Evolutionary conservation across 495 filamentous ascomycete species (phyloP).

Genomic region (Talaromyces wortmannii): DNA sequence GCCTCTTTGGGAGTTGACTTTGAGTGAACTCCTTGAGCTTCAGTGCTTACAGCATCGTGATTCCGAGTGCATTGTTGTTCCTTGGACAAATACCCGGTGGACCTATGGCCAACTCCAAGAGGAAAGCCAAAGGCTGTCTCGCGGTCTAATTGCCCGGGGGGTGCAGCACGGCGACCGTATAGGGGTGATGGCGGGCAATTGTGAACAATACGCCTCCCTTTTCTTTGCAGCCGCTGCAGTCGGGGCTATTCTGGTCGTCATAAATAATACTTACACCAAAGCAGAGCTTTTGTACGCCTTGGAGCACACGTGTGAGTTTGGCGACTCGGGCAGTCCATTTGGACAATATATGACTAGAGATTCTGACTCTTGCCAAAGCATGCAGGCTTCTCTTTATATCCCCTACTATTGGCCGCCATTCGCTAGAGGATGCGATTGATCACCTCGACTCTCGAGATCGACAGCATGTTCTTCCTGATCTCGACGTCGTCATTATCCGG

Average conservation of each 20-base stretch:
- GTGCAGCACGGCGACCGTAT: slow-evolving; percentile 58
- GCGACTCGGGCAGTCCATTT: not conserved
- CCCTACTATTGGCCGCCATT: slow-evolving; percentile 50
- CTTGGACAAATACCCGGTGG: slow-evolving; percentile 61
- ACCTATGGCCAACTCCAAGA: slow-evolving; percentile 58
- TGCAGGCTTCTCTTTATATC: slow-evolving; percentile 61
- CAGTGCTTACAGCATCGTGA: slow-evolving; percentile 55
- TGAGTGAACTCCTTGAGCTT: slow-evolving; percentile 54
- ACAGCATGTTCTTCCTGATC: slow-evolving; percentile 7
- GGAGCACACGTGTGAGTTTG: slow-evolving; percentile 49
- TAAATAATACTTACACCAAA: slow-evolving; percentile 67
- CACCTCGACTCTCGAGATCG: slow-evolving; percentile 7
- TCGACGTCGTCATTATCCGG: slow-evolving; percentile 48
- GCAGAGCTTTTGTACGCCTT: slow-evolving; percentile 56
- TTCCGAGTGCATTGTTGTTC: slow-evolving; percentile 55
- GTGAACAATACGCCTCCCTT: slow-evolving; percentile 60
- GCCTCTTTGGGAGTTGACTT: slow-evolving; percentile 51
- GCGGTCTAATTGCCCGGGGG: slow-evolving; percentile 50
- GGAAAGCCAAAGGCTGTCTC: slow-evolving; percentile 51
- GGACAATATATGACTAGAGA: not conserved
- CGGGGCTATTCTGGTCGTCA: slow-evolving; percentile 60
- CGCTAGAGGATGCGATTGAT: slow-evolving; percentile 45
- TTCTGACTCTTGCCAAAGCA: slow-evolving; percentile 16
- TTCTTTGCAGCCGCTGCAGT: slow-evolving; percentile 63
- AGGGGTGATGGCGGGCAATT: slow-evolving; percentile 67